Percentiles rank a stretch among this genome's conserved stretches.
Conservation (phyloP, 169 alveolate species). For the Plasmodium cynomolgi region DNA sequence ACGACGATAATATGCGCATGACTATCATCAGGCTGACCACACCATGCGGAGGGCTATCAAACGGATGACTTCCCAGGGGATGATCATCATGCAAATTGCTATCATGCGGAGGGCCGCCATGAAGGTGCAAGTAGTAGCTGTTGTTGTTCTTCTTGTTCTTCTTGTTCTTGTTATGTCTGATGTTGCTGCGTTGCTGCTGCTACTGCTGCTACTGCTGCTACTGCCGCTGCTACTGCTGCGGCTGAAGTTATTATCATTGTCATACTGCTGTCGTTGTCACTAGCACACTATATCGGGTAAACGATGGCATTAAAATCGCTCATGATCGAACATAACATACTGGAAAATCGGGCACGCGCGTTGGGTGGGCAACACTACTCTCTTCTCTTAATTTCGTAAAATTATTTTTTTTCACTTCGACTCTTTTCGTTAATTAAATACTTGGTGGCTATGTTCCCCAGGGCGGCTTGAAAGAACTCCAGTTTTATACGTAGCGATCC, state of each 20-base stretch:
- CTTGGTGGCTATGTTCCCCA: slow-evolving; percentile 34
- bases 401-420: slow-evolving; percentile 10
- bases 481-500: slow-evolving; percentile 45
- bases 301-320: not conserved
- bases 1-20: not conserved
- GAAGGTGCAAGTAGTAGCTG: not conserved
- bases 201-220: not conserved
- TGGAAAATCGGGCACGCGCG: not conserved
- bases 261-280: not conserved
- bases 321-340: not conserved
- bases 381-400: not conserved
- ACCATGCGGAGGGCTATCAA: not conserved
- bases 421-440: slow-evolving; percentile 29
- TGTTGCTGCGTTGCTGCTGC: not conserved
- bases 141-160: not conserved
- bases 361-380: not conserved
- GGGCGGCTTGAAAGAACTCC: slow-evolving; percentile 47
- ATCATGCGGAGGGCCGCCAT: slow-evolving; percentile 7
- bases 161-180: not conserved
- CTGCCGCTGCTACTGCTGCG: not conserved
- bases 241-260: not conserved
- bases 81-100: slow-evolving; percentile 8
- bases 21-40: not conserved
- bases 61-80: slow-evolving; percentile 8
- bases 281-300: not conserved